These are phyloP conservation scores for Babesia ovis DNA, from an alignment of 169 alveolate species.

Conservation along the genomic window DNA sequence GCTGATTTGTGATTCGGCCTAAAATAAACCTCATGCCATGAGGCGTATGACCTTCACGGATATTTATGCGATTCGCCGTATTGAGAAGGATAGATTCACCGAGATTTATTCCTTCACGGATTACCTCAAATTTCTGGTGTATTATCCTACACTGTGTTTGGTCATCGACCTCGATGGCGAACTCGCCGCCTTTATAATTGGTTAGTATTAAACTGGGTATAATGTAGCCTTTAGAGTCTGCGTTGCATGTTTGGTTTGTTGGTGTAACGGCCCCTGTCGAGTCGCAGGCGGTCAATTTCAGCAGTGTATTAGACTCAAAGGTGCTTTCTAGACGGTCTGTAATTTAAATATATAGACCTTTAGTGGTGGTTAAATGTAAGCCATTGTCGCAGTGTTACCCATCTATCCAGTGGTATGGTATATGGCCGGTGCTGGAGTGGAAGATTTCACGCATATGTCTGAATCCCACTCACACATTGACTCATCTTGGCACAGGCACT, in stretches of 20 bases:
- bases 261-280: too few species aligned
- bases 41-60: slow-evolving; percentile 55
- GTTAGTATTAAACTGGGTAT: slow-evolving; percentile 6
- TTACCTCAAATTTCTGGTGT: slow-evolving; percentile 33
- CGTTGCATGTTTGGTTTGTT: not conserved
- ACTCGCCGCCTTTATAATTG: slow-evolving; percentile 59
- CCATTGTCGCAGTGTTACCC: too few species aligned
- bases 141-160: slow-evolving; percentile 46
- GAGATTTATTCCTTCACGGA: slow-evolving; percentile 39
- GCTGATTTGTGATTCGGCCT: not conserved
- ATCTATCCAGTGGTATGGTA: too few species aligned
- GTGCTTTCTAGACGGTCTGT: too few species aligned
- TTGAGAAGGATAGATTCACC: slow-evolving; percentile 48
- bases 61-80: slow-evolving; percentile 41
- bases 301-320: too few species aligned
- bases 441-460: too few species aligned
- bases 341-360: too few species aligned
- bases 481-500: slow-evolving; percentile 21
- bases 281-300: too few species aligned
- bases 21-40: slow-evolving; percentile 24
- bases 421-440: too few species aligned
- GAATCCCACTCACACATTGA: not conserved
- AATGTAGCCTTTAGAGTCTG: not conserved
- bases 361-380: too few species aligned
- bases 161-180: slow-evolving; percentile 50